Conservation (phyloP, 2,329 filamentous ascomycete genomes). For the Ophiognomonia clavigignenti-juglandacearum region DNA sequence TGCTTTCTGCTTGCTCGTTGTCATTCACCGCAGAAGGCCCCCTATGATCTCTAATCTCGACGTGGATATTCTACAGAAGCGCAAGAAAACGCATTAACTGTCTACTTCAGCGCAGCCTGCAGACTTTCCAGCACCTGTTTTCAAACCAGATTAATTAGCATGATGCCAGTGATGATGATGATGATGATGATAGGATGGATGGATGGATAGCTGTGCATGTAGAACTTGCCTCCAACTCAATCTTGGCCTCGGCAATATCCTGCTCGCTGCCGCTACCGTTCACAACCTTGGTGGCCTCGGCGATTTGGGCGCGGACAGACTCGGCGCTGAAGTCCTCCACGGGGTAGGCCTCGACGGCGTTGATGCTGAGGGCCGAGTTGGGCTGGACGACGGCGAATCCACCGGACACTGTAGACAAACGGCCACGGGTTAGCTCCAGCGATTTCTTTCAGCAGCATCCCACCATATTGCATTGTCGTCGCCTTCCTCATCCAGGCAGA, state of each 20-base stretch:
- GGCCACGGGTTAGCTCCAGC: constrained; percentile 7
- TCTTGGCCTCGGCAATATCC: constrained; percentile 98
- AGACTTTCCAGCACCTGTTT: constrained; percentile 75
- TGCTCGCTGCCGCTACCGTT: constrained; percentile 88
- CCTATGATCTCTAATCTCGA: constrained; percentile 10
- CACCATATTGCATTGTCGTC: not conserved
- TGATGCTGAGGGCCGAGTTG: constrained; percentile 92
- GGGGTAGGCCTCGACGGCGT: constrained; percentile 91
- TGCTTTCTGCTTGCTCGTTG: constrained; percentile 1
- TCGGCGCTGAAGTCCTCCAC: constrained; percentile 96
- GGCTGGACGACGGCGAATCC: constrained; percentile 97
- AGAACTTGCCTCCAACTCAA: constrained; percentile 83
- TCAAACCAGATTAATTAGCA: too few relatives aligned
- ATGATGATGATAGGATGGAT: constrained; percentile 34
- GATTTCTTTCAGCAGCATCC: not conserved
- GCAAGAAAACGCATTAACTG: constrained; percentile 22
- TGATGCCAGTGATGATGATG: too few relatives aligned
- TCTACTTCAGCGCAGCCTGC: constrained; percentile 76
- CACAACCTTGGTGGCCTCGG: constrained; percentile 94
- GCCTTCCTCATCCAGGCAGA: too few relatives aligned
- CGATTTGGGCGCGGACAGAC: constrained; percentile 80
- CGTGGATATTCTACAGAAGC: constrained; percentile 33
- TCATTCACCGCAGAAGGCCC: constrained; percentile 3
- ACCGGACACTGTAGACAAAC: constrained; percentile 67
- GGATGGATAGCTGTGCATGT: not conserved